A percentile compares a stretch with the other conserved stretches of the same genome.
phyloP scores from a whole-genome alignment of 2,329 filamentous ascomycete species.

The Aspergillus fructus region DNA sequence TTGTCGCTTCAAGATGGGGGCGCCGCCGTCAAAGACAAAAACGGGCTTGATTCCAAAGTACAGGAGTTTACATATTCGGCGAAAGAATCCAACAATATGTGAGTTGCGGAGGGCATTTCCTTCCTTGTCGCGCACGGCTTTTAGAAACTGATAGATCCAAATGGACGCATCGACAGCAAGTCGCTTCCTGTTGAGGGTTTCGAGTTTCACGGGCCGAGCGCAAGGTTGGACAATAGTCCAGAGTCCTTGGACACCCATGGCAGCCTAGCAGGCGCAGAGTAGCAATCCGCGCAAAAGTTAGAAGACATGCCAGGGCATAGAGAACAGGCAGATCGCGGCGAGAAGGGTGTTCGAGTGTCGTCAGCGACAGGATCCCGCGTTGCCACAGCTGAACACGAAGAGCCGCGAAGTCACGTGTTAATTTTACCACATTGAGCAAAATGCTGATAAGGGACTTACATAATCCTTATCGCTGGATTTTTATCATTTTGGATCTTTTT shows the following conservation, averaged over 20 bases:
- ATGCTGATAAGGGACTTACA: slow-evolving; percentile 16
- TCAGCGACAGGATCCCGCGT: not conserved
- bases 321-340: not conserved
- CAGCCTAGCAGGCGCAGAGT: slow-evolving; percentile 11
- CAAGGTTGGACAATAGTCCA: slow-evolving; percentile 96
- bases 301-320: slow-evolving; percentile 1
- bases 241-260: slow-evolving; percentile 95
- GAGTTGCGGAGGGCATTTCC: slow-evolving; percentile 95
- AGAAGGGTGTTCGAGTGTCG: not conserved
- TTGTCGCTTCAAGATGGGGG: slow-evolving; percentile 83
- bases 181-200: slow-evolving; percentile 92
- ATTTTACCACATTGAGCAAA: slow-evolving; percentile 19
- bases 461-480: slow-evolving; percentile 16
- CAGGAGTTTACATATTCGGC: slow-evolving; percentile 93
- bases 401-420: slow-evolving; percentile 19
- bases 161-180: slow-evolving; percentile 97
- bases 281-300: not conserved
- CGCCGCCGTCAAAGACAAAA: slow-evolving; percentile 97
- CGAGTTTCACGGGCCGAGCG: slow-evolving; percentile 91
- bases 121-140: slow-evolving; percentile 97
- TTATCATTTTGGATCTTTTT: slow-evolving; percentile 6
- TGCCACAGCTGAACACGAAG: slow-evolving; percentile 12
- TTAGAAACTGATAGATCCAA: slow-evolving; percentile 99
- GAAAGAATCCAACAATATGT: slow-evolving; percentile 96
- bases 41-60: slow-evolving; percentile 96